Percentiles rank a stretch among this genome's conserved stretches.
Evolutionary conservation across 176 grass and related monocot genomes (phyloP).

Genomic region (Raddia guianensis): DNA sequence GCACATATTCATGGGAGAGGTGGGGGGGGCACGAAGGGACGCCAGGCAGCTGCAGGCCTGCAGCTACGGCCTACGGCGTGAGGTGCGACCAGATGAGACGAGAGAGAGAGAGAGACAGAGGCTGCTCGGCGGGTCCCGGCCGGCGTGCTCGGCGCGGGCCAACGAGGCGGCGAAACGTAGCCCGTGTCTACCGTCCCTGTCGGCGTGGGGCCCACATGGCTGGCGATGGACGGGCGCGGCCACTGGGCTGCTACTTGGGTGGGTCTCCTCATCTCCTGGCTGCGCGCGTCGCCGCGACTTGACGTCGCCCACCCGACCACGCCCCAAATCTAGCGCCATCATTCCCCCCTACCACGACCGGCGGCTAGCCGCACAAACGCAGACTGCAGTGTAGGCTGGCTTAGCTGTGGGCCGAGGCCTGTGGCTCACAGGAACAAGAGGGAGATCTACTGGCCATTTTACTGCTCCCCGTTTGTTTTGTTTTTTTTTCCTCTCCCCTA

Average conservation of each 20-base stretch:
- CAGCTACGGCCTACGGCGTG: no score
- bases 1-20: no score
- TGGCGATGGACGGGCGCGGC: slow-evolving; percentile 9
- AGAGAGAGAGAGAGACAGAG: not conserved
- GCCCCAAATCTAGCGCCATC: slow-evolving; percentile 48
- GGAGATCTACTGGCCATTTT: not conserved
- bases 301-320: slow-evolving; percentile 24
- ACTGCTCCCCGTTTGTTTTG: no score
- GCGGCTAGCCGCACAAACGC: not conserved
- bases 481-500: no score
- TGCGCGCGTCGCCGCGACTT: slow-evolving; percentile 40
- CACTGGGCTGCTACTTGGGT: not conserved
- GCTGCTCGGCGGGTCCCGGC: not conserved
- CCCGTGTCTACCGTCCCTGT: not conserved
- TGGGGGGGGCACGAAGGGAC: no score
- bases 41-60: no score
- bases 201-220: slow-evolving; percentile 26
- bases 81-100: no score
- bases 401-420: no score
- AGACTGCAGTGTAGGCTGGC: no score
- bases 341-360: slow-evolving; percentile 22
- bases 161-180: slow-evolving; percentile 46
- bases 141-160: not conserved
- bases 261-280: no score
- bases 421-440: not conserved